phyloP scores from a whole-genome alignment of 2,329 filamentous ascomycete species.

The Rhinocladiella similis region DNA sequence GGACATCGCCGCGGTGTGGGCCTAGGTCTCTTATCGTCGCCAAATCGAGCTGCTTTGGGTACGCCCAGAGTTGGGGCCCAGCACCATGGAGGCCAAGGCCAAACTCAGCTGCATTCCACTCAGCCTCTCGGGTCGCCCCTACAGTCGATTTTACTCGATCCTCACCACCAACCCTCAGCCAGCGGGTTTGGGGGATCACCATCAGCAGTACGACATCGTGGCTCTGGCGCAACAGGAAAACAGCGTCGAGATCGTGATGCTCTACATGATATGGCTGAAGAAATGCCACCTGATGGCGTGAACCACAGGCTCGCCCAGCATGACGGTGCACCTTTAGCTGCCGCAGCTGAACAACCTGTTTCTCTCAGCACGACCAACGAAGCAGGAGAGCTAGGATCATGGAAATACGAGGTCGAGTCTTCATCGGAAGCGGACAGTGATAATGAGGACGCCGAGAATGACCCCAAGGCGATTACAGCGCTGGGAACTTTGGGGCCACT shows the following conservation, averaged over 20 bases:
- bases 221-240: conserved; percentile 3
- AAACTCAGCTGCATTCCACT: conserved; percentile 14
- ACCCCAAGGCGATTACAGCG: conserved; percentile 38
- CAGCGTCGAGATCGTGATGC: conserved; percentile 6
- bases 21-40: conserved; percentile 9
- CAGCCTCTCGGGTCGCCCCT: conserved; percentile 38
- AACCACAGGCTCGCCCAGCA: not conserved
- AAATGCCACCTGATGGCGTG: conserved; percentile 5
- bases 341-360: not conserved
- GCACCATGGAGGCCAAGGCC: conserved; percentile 21
- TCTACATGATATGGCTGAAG: conserved; percentile 18
- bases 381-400: conserved; percentile 36
- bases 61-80: conserved; percentile 18
- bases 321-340: not conserved
- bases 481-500: conserved; percentile 56
- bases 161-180: conserved; percentile 47
- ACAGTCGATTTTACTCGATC: conserved; percentile 48
- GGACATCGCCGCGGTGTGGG: conserved; percentile 9
- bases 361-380: conserved; percentile 6
- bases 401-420: conserved; percentile 38
- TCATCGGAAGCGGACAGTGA: conserved; percentile 44
- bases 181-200: conserved; percentile 32
- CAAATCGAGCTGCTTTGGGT: conserved; percentile 14
- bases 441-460: conserved; percentile 47
- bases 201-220: conserved; percentile 15